Evolutionary conservation across 768 basidiomycete genomes (phyloP).

Genomic region (Lanmaoa rubissima): DNA sequence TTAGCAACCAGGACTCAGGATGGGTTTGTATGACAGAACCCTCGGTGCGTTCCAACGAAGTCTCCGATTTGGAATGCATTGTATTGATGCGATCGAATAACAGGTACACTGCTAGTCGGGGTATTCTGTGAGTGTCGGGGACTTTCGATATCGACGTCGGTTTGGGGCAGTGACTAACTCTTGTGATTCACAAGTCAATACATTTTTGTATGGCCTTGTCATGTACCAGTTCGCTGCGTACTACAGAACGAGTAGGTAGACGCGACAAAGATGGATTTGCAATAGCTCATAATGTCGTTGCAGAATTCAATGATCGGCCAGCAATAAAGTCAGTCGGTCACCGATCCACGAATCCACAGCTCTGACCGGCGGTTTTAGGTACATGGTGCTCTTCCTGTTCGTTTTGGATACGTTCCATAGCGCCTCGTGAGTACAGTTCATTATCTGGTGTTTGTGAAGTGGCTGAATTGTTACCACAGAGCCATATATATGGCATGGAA

Average conservation of each 20-base stretch:
- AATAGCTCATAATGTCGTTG: too few relatives aligned
- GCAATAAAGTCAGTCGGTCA: constrained; percentile 1
- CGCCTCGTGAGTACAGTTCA: constrained; percentile 9
- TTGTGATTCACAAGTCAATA: constrained; percentile 19
- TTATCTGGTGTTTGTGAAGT: background rate
- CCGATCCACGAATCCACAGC: too few relatives aligned
- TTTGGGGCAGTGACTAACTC: background rate
- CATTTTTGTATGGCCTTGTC: constrained; percentile 41
- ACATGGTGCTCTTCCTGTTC: constrained; percentile 18
- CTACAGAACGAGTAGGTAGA: constrained; percentile 21
- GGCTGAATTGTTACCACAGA: background rate
- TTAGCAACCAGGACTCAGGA: background rate
- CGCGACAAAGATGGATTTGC: background rate
- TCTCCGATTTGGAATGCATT: too few relatives aligned
- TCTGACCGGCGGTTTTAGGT: constrained; percentile 1
- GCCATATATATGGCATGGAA: constrained; percentile 20
- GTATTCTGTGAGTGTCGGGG: constrained; percentile 18
- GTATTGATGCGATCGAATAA: background rate
- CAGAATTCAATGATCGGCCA: constrained; percentile 18
- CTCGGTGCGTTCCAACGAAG: constrained; percentile 3
- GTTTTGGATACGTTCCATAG: constrained; percentile 22
- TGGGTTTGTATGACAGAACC: constrained; percentile 4
- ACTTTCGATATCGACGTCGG: background rate
- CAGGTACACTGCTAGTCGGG: constrained; percentile 19
- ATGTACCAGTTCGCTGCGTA: constrained; percentile 42